These are phyloP conservation scores for Setaria viridis DNA, from an alignment of 202 grass and related monocot genomes.

Conservation along the genomic window DNA sequence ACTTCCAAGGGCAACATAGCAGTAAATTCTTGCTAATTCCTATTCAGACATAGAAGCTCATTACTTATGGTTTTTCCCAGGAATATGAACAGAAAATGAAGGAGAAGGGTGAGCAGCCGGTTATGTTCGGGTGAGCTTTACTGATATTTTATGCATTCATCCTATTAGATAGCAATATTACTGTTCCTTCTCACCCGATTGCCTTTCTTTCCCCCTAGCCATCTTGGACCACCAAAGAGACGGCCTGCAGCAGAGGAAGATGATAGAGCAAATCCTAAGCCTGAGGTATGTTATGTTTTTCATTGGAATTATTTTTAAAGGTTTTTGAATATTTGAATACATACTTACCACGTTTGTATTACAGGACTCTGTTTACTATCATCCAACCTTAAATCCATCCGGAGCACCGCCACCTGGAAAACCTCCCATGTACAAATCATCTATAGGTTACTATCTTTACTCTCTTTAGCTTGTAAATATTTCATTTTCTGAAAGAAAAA, in stretches of 20 bases:
- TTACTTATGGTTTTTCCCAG: constrained; percentile 54
- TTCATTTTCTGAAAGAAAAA: neutral
- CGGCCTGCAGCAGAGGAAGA: constrained; percentile 81
- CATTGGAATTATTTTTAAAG: constrained; percentile 8
- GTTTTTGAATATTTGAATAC: constrained; percentile 39
- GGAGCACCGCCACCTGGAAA: constrained; percentile 98
- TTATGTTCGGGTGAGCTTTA: constrained; percentile 91
- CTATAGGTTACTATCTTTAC: constrained; percentile 69
- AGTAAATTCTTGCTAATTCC: constrained; percentile 18
- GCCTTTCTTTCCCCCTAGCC: constrained; percentile 49
- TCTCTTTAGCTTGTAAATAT: constrained; percentile 18
- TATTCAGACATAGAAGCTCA: constrained; percentile 27
- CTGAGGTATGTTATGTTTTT: constrained; percentile 72
- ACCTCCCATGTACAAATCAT: constrained; percentile 99
- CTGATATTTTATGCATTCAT: constrained; percentile 31
- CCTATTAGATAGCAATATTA: constrained; percentile 39
- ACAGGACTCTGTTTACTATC: constrained; percentile 99
- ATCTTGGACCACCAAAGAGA: constrained; percentile 86
- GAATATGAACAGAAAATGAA: constrained; percentile 99
- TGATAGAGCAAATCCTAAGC: constrained; percentile 72
- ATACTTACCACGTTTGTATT: constrained; percentile 49
- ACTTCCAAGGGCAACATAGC: neutral
- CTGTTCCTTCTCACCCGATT: constrained; percentile 36
- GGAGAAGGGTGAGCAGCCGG: constrained; percentile 92
- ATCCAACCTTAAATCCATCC: constrained; percentile 93